A percentile compares a stretch with the other conserved stretches of the same genome.
phyloP scores from a whole-genome alignment of 352 stramenopile genomes.

The Globisporangium canariense region DNA sequence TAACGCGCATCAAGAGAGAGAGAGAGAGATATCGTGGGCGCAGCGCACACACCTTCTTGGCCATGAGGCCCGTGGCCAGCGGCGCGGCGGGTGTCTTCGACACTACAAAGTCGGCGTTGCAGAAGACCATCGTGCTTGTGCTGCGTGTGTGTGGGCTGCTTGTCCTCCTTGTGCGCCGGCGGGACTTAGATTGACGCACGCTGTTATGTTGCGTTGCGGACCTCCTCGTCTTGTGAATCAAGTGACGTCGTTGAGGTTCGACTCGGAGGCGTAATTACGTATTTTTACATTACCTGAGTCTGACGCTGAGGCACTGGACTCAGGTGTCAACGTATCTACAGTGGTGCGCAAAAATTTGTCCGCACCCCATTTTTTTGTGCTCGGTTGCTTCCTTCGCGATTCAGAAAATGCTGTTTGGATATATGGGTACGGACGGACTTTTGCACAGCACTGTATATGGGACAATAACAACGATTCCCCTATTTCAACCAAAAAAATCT shows the following conservation, averaged over 20 bases:
- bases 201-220: not conserved
- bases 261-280: conserved; percentile 2
- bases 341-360: no score
- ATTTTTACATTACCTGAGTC: not conserved
- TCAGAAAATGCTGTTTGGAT: no score
- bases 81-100: conserved; percentile 51
- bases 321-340: no score
- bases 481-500: no score
- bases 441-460: no score
- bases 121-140: conserved; percentile 38
- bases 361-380: no score
- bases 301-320: not conserved
- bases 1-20: not conserved
- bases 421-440: no score
- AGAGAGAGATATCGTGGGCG: not conserved
- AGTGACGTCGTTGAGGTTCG: not conserved
- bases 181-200: not conserved
- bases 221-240: conserved; percentile 5
- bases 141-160: not conserved
- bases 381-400: no score
- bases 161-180: not conserved
- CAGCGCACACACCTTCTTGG: conserved; percentile 32
- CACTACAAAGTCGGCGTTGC: conserved; percentile 54
- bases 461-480: no score
- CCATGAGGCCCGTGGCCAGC: conserved; percentile 30